phyloP scores from a whole-genome alignment of 2,329 filamentous ascomycete species.

The Shiraia sp. region DNA sequence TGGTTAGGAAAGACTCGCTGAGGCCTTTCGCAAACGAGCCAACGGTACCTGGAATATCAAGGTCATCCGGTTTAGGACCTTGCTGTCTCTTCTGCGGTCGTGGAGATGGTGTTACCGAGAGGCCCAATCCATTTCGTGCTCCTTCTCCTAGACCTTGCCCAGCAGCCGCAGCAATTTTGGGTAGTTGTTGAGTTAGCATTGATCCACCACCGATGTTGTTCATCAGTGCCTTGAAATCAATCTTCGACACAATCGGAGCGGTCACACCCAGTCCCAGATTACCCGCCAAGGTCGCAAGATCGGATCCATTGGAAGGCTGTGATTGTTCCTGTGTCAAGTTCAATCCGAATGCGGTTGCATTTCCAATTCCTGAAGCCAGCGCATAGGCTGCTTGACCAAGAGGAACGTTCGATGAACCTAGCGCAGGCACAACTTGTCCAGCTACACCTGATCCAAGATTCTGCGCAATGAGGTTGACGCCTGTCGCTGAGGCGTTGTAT shows the following conservation, averaged over 20 bases:
- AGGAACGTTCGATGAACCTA: constrained; percentile 5
- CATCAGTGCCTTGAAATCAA: constrained; percentile 22
- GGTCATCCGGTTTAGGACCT: constrained; percentile 3
- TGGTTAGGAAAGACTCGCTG: constrained; percentile 29
- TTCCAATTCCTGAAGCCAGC: constrained; percentile 33
- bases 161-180: constrained; percentile 29
- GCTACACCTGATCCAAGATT: constrained; percentile 30
- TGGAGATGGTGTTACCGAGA: constrained; percentile 7
- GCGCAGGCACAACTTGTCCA: constrained; percentile 21
- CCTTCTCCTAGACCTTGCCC: constrained; percentile 34
- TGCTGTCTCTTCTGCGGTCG: constrained; percentile 14
- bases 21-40: constrained; percentile 27
- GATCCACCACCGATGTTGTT: constrained; percentile 10
- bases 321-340: constrained; percentile 25
- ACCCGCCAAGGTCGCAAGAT: constrained; percentile 26
- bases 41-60: constrained; percentile 23
- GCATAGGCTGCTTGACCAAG: constrained; percentile 28
- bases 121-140: constrained; percentile 24
- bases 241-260: constrained; percentile 26
- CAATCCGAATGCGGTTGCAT: constrained; percentile 28
- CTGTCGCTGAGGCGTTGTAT: constrained; percentile 24
- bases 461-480: constrained; percentile 28
- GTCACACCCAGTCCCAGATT: constrained; percentile 34
- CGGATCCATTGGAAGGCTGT: constrained; percentile 17
- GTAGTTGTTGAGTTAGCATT: constrained; percentile 20